Base-by-base conservation (phyloP, 495 filamentous ascomycete species). In the Xylaria acuta region DNA sequence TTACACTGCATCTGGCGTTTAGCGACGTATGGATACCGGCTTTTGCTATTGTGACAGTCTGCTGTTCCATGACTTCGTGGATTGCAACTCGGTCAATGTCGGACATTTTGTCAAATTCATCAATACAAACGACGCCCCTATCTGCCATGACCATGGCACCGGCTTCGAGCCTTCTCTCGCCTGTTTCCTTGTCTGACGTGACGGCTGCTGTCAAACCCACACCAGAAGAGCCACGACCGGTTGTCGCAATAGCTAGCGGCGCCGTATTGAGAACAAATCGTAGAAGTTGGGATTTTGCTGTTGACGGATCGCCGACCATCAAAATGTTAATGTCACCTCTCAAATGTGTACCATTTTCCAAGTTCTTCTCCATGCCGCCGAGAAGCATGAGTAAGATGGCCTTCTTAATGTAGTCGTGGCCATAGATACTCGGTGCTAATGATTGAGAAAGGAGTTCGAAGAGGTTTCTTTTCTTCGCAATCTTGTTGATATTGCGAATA, bases 61-160 rank as follows among this genome's bases (percentile, higher is more conserved):
- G 96, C 84, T 99, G 96, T 82, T 99, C 96, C 96, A 99, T 99
- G 69, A 99, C 96, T 93, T 99, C 96, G 88, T 99, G 96, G 76
- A 99, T 99, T 59, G 96, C 96, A 27, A 99, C 96, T 74, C 96
- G 91, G 80, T 99, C 96, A 47, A 98, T 91, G 81, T 98, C 96
- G 73, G 93, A 97, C 96, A 99, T 99, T 83, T 99, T 99, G 83
- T 99, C 96, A 79, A 99, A 99, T 80, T 99, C 96, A 81, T 99
- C 96, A 75, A 99, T 99, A 83, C 96, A 99, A 51, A 99, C 96
- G 47, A 99, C 95, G 69, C 96, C 96, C 58, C 96, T 91, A 77
- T 99, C 96, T 78, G 90, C 96, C 71, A 99, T 92, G 69, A 99
- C 96, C 96, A 99, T 99, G 72, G 96, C 96, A 87, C 96, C 96